These are phyloP conservation scores for Candida easanensis DNA, from an alignment of 805 yeast genomes.

Conservation along the genomic window DNA sequence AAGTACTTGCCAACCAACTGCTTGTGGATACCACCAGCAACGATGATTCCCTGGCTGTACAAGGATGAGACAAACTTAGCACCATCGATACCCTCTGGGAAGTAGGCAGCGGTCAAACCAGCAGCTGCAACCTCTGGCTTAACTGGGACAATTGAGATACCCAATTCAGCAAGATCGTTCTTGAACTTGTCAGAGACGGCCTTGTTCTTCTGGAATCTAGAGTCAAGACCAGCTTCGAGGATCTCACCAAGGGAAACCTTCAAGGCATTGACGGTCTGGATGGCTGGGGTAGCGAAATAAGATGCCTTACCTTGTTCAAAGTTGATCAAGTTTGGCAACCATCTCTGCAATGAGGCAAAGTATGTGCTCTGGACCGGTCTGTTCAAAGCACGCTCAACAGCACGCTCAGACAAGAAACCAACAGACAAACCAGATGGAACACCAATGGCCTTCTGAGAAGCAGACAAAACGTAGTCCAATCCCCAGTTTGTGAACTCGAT, in stretches of 20 bases:
- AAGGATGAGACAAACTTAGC: slow-evolving; percentile 56
- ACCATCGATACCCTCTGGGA: slow-evolving; percentile 73
- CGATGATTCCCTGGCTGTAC: slow-evolving; percentile 62
- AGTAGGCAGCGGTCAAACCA: slow-evolving; percentile 82
- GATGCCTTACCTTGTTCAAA: slow-evolving; percentile 80
- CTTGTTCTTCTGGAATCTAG: slow-evolving; percentile 62
- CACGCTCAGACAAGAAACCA: slow-evolving; percentile 72
- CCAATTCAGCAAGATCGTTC: slow-evolving; percentile 46
- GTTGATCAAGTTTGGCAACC: slow-evolving; percentile 87
- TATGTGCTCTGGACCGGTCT: slow-evolving; percentile 44
- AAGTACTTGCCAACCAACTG: slow-evolving; percentile 79
- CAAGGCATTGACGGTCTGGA: slow-evolving; percentile 80
- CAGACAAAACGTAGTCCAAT: slow-evolving; percentile 82
- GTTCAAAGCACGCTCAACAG: slow-evolving; percentile 55
- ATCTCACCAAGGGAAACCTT: slow-evolving; percentile 74
- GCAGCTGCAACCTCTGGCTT: slow-evolving; percentile 67
- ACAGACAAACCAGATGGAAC: slow-evolving; percentile 91
- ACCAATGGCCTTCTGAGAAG: slow-evolving; percentile 94
- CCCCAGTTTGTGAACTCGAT: slow-evolving; percentile 88
- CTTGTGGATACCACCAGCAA: slow-evolving; percentile 90
- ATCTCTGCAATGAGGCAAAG: slow-evolving; percentile 72
- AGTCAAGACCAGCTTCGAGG: slow-evolving; percentile 50
- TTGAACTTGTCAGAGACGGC: slow-evolving; percentile 66
- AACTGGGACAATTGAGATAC: slow-evolving; percentile 65
- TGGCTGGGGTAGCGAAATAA: slow-evolving; percentile 97